A percentile compares a stretch with the other conserved stretches of the same genome.
These are phyloP conservation scores for Chlamydomonas schloesseri DNA, from an alignment of 139 green algal genomes.

Conservation along the genomic window DNA sequence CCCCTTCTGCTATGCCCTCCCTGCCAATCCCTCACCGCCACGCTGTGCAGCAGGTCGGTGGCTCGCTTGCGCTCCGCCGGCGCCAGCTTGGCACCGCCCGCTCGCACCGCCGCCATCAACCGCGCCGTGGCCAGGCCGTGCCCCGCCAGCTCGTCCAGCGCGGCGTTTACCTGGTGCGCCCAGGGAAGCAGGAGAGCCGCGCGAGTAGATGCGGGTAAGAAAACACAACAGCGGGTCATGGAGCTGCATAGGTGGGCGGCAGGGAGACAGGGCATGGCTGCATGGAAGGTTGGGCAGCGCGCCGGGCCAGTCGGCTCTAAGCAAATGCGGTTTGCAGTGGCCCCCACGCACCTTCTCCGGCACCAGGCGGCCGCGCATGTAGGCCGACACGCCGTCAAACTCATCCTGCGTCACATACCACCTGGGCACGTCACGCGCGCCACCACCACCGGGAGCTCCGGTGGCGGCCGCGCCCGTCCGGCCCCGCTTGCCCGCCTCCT, in stretches of 20 bases:
- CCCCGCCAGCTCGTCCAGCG: slow-evolving; percentile 76
- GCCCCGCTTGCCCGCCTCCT: slow-evolving; percentile 2
- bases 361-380: slow-evolving; percentile 78
- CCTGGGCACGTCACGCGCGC: slow-evolving; percentile 18
- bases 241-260: no score
- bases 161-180: slow-evolving; percentile 81
- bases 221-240: no score
- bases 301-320: no score
- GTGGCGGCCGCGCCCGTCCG: no score
- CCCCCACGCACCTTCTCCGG: slow-evolving; percentile 73
- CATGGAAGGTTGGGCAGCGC: no score
- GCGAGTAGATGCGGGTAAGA: no score
- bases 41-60: slow-evolving; percentile 62
- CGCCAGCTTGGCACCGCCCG: slow-evolving; percentile 48
- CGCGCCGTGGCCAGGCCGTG: slow-evolving; percentile 62
- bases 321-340: no score
- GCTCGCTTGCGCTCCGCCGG: slow-evolving; percentile 73
- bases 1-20: no score
- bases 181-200: no score
- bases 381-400: slow-evolving; percentile 68
- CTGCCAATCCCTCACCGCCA: slow-evolving; percentile 53
- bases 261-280: no score
- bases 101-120: slow-evolving; percentile 56
- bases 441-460: no score
- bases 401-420: slow-evolving; percentile 78